Evolutionary conservation across 306 rosid species (phyloP), one percentile per base, ranked within the genome.

Genomic region (Trichosanthes cucumerina): DNA sequence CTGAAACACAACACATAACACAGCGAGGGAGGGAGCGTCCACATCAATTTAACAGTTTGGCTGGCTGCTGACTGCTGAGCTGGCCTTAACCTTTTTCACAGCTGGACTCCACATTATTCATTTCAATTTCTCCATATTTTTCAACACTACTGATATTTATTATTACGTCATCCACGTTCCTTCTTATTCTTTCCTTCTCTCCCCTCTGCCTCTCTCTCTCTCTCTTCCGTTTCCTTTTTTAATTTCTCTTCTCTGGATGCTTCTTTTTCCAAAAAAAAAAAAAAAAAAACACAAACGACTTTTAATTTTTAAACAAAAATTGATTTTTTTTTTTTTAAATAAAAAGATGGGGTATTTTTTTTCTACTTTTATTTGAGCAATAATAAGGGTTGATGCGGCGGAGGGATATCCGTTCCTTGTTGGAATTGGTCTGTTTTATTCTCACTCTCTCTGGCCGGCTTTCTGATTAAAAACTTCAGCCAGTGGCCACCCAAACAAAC

Each of bases 151-250:
- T 21, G 0, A 66, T 18, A 52, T n/a, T 24, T 21, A n/a, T 39
- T 68, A 68, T 71, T 71, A 3, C 76, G 76, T 71, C 76, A 71
- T 71, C 76, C 76, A 71, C 76, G 76, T 71, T 71, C 23, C 23
- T 15, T 12, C 57, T 46, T 69, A n/a, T 43, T 69, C 19, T 38
- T 69, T 21, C 9, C 75, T 23, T 56, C 62, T 21, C 38, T 13
- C 66, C 38, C n/a, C n/a, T n/a, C n/a, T n/a, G n/a, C n/a, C n/a
- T n/a, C n/a, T n/a, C n/a, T n/a, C n/a, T n/a, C n/a, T 58, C 28
- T 7, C n/a, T 7, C 28, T 23, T 57, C 9, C 28, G 4, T 57
- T 9, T 57, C 6, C 28, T 23, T 57, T n/a, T 56, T n/a, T n/a
- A 2, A 18, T 41, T 41, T 39, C 6, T 39, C 8, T 39, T 39